Percentiles rank a stretch among this genome's conserved stretches.
These are phyloP conservation scores for Acaromyces ingoldii DNA, from an alignment of 1,284 basidiomycete species.

Conservation along the genomic window DNA sequence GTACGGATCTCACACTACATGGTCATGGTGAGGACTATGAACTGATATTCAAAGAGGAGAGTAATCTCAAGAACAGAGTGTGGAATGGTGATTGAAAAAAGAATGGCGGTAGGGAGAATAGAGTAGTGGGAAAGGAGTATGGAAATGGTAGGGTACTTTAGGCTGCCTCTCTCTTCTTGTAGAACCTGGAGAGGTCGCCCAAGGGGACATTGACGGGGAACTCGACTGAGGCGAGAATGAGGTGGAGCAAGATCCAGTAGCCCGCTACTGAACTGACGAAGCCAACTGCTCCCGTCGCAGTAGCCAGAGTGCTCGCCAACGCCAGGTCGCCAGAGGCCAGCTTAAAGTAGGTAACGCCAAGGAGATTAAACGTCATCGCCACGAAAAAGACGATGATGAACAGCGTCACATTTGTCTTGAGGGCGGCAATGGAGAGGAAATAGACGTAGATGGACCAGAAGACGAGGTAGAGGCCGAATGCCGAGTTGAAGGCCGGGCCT, in stretches of 20 bases:
- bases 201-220: slow-evolving; percentile 6
- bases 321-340: slow-evolving; percentile 12
- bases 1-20: too few relatives aligned
- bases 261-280: slow-evolving; percentile 31
- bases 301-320: slow-evolving; percentile 13
- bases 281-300: slow-evolving; percentile 22
- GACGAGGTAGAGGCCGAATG: slow-evolving; percentile 21
- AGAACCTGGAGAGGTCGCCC: slow-evolving; percentile 9
- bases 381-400: slow-evolving; percentile 34
- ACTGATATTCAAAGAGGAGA: too few relatives aligned
- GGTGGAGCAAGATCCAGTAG: slow-evolving; percentile 23
- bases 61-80: too few relatives aligned
- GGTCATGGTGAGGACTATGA: too few relatives aligned
- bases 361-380: slow-evolving; percentile 20
- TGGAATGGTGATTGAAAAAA: too few relatives aligned
- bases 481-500: not conserved
- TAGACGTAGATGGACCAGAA: slow-evolving; percentile 30
- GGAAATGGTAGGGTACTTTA: too few relatives aligned
- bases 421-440: slow-evolving; percentile 27
- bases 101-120: too few relatives aligned
- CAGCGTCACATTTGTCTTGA: slow-evolving; percentile 30
- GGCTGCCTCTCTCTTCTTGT: not conserved
- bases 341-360: slow-evolving; percentile 24
- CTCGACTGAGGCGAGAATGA: slow-evolving; percentile 26
- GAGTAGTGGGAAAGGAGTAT: too few relatives aligned